Base-by-base conservation (phyloP, 2,329 filamentous ascomycete genomes). In the Anthostomella pinea region DNA sequence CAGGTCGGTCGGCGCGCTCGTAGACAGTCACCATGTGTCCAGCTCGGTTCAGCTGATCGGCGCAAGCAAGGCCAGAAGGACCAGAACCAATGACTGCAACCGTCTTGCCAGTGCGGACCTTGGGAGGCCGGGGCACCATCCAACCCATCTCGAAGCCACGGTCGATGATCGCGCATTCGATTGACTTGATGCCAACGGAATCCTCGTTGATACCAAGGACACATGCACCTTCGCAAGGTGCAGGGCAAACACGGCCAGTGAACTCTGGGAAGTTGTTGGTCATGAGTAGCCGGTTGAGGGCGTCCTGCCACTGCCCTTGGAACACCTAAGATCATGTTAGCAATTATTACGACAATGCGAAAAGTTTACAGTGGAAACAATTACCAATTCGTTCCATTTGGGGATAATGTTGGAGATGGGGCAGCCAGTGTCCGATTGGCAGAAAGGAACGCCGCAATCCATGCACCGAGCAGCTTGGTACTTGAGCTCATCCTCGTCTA, bases 231-330 rank as follows among this genome's bases (percentile, higher is more conserved):
- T 97, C 91, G 56, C 91, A 97, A 65, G 91, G 91, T 57, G 91
- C 91, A 41, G 91, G 91, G 66, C 91, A 97, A 41, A 96, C 91
- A 70, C 91, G 90, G 38, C 91, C 91, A 53, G 91, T 97, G 65
- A 96, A 96, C 62, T 97, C 91, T 4, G 91, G 91, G 75, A 97
- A 96, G 69, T 96, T 96, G 73, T 97, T 96, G 49, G 91, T 96
- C 85, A 94, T 91, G 35, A 96, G 73, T 8, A 97, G 75, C 41
- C 88, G 80, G 66, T 95, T 91, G 4, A 96, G 79, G 16, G 91
- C 91, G 65, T 96, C 90, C 52, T 82, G 79, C 91, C 91, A 97
- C 46, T 94, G 83, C 30, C 79, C 76, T 39, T 80, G 70, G 58
- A n/a, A n/a, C n/a, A n/a, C n/a, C n/a, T 23, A 7, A 23, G 21